Base-by-base conservation (phyloP, 1,284 basidiomycete genomes). In the Blastosporella zonata region DNA sequence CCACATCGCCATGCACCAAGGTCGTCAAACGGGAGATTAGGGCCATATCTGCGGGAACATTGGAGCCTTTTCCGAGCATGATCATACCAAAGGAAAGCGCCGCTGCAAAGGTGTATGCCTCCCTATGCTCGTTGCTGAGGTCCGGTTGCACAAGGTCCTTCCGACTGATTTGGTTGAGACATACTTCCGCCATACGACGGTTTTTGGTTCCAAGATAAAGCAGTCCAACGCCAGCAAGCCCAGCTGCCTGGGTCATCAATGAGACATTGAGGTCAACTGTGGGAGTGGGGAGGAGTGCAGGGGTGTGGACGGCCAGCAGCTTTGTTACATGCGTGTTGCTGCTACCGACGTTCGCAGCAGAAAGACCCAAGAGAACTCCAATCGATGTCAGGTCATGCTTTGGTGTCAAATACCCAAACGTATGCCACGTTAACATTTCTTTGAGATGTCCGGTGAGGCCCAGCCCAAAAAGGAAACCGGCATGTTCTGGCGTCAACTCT, bases 301-400 rank as follows among this genome's bases (percentile, higher is more conserved):
- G 90, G 0, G 93, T 91, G 62, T 98, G 95, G 13, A 97, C 91
- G 0, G 93, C 90, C 21, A 99, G 73, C 15, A 98, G 72, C 60
- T 93, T 93, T 3, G 92, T 95, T 49, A 97, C 87, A 57, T 93
- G 87, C 43, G 81, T 76, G 59, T 98, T 93, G 38, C 82, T 81
- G 38, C 79, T 93, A 1, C 95, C 96, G n/a, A 93, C 75, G 59
- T 94, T 93, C 0, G 94, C 93, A 1, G 92, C 90, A 1, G 93
- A 85, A 33, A 99, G 75, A 13, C 97, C 97, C 3, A 99, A 81
- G 1, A 99, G 76, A 29, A 98, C 79, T 1, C 90, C 97, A 40
- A 97, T 92, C 3, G 93, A 94, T 0, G 95, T 97, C 51, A 93
- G 77, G 59, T 97, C 93, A 65, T 99, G 94, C 59, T 98, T 94